Percentiles rank a stretch among this genome's conserved stretches.
Evolutionary conservation across 306 rosid species (phyloP).

Genomic region (Vicia villosa): DNA sequence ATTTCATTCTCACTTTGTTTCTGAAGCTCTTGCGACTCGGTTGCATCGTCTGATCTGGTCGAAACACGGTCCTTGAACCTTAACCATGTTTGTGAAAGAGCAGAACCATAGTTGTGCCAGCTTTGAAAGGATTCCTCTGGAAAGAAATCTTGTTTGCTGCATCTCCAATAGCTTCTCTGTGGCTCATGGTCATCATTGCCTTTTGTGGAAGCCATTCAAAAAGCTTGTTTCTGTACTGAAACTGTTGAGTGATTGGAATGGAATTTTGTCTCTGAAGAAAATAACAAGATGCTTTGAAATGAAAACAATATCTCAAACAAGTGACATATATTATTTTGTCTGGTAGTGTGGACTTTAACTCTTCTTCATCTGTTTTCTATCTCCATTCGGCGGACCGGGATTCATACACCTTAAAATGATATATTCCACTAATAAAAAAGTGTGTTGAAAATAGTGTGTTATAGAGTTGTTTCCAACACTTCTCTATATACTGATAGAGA

Average conservation of each 20-base stretch:
- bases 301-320: not conserved
- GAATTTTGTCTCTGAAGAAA: not conserved
- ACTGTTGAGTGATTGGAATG: not conserved
- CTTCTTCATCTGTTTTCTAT: not conserved
- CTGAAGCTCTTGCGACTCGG: conserved; percentile 50
- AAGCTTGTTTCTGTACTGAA: conserved; percentile 11
- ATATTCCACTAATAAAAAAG: too few relatives aligned
- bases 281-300: not conserved
- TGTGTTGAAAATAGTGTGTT: too few relatives aligned
- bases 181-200: conserved; percentile 32
- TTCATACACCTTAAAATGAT: not conserved
- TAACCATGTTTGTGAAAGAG: conserved; percentile 55
- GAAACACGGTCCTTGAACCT: conserved; percentile 68
- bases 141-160: conserved; percentile 73
- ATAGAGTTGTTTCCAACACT: too few relatives aligned
- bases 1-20: conserved; percentile 62
- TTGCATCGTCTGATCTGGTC: conserved; percentile 59
- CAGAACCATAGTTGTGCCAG: conserved; percentile 54
- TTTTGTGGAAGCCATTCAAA: conserved; percentile 35
- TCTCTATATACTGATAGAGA: too few relatives aligned
- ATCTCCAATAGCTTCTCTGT: conserved; percentile 69
- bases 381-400: not conserved
- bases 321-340: conserved; percentile 22
- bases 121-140: conserved; percentile 82
- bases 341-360: conserved; percentile 17